These are phyloP conservation scores for Neurospora intermedia DNA, from an alignment of 495 filamentous ascomycete genomes.

Conservation along the genomic window DNA sequence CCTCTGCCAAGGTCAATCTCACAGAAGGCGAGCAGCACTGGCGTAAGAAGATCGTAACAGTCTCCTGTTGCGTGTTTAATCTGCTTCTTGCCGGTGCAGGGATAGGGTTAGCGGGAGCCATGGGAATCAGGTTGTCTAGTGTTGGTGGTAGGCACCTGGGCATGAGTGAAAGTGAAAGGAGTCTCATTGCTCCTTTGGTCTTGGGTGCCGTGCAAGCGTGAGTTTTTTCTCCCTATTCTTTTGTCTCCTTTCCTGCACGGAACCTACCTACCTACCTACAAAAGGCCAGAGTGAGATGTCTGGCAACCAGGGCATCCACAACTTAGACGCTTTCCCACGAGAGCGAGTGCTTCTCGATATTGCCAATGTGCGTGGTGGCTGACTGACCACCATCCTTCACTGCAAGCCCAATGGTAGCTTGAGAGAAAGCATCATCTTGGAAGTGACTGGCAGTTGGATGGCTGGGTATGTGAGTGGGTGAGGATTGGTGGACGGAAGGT, in stretches of 20 bases:
- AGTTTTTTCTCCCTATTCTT: not conserved
- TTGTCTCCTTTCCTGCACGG: not conserved
- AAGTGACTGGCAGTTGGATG: not conserved
- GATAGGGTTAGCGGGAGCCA: slow-evolving; percentile 10
- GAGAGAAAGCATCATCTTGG: not conserved
- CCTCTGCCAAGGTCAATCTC: slow-evolving; percentile 7
- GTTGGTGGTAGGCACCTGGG: not conserved
- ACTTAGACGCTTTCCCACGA: not conserved
- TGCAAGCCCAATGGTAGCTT: not conserved
- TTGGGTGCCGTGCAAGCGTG: slow-evolving; percentile 16
- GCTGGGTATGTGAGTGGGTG: not conserved
- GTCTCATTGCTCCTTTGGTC: slow-evolving; percentile 16
- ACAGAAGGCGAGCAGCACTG: slow-evolving; percentile 24
- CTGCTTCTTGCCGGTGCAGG: slow-evolving; percentile 17
- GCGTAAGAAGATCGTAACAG: slow-evolving; percentile 18
- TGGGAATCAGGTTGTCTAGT: slow-evolving; percentile 9
- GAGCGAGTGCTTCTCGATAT: not conserved
- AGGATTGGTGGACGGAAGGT: not conserved
- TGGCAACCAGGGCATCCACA: not conserved
- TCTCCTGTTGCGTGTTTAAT: slow-evolving; percentile 19
- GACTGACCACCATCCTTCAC: not conserved
- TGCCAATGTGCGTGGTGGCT: not conserved
- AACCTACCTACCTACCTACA: not conserved
- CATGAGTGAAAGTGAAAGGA: not conserved
- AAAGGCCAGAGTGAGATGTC: not conserved